Percentiles rank a stretch among this genome's conserved stretches.
These are phyloP conservation scores for Termitomyces eurrhizus DNA, from an alignment of 768 basidiomycete genomes.

Conservation along the genomic window DNA sequence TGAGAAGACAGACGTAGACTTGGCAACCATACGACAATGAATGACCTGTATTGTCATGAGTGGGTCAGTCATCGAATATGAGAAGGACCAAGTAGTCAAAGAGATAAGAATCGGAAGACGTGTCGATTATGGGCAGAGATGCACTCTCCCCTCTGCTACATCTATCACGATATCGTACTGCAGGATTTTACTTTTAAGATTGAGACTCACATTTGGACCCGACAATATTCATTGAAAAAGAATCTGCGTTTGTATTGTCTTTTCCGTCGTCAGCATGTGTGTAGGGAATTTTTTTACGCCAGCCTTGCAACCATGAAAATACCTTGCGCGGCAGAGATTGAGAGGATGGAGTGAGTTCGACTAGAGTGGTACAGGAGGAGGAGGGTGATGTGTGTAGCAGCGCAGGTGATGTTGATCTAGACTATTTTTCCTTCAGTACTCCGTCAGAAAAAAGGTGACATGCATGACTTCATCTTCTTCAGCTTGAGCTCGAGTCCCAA, in stretches of 20 bases:
- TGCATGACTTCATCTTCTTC: not conserved
- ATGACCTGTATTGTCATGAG: conserved; percentile 26
- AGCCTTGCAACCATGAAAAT: conserved; percentile 2
- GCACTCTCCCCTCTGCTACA: not conserved
- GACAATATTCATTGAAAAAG: not conserved
- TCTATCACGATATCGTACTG: not conserved
- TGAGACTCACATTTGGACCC: conserved; percentile 7
- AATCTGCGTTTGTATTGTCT: conserved; percentile 1
- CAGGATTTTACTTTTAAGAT: not conserved
- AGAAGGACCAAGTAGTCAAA: no score
- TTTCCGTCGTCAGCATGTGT: not conserved
- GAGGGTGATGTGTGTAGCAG: not conserved
- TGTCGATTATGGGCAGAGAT: no score
- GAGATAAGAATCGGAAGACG: no score
- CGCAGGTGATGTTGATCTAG: not conserved
- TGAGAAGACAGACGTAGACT: conserved; percentile 38
- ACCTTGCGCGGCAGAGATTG: conserved; percentile 1
- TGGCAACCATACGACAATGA: conserved; percentile 58
- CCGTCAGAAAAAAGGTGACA: not conserved
- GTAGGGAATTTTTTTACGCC: conserved; percentile 2
- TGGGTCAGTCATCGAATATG: not conserved
- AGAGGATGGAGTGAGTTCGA: not conserved
- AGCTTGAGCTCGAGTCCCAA: not conserved
- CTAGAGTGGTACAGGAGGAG: not conserved
- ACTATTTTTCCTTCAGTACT: not conserved